Conservation (phyloP, 768 basidiomycete genomes). For the Chlorophyllum brunneum region DNA sequence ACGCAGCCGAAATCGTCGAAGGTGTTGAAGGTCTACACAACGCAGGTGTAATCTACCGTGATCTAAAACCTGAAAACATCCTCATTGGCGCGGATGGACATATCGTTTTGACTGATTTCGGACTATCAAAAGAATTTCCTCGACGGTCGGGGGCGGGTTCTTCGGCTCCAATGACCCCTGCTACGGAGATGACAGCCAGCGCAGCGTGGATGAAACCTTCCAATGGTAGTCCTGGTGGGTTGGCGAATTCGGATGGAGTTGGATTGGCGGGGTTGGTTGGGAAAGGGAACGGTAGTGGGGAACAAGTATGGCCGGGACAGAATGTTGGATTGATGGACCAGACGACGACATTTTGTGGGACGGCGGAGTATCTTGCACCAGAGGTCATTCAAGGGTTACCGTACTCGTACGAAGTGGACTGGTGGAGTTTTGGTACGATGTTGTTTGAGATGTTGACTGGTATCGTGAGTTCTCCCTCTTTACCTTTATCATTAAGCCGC, state of each 20-base stretch:
- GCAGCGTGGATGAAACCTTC: constrained; percentile 62
- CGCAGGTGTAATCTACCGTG: constrained; percentile 94
- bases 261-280: not conserved
- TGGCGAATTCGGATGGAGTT: not conserved
- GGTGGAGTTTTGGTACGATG: constrained; percentile 99
- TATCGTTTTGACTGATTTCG: constrained; percentile 96
- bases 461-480: constrained; percentile 67
- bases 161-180: constrained; percentile 58
- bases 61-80: constrained; percentile 96
- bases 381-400: constrained; percentile 91
- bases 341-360: constrained; percentile 90
- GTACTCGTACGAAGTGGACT: constrained; percentile 94
- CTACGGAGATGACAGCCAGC: constrained; percentile 51
- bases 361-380: constrained; percentile 95
- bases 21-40: constrained; percentile 93
- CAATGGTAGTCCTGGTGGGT: constrained; percentile 22
- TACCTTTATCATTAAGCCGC: constrained; percentile 7
- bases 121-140: constrained; percentile 88
- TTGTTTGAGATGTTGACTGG: constrained; percentile 96
- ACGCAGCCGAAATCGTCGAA: constrained; percentile 95
- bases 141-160: constrained; percentile 32
- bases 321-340: constrained; percentile 50
- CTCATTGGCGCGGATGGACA: constrained; percentile 93
- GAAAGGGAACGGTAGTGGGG: constrained; percentile 16
- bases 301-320: constrained; percentile 55